Base-by-base conservation (phyloP, 2,329 filamentous ascomycete genomes). In the Aspergillus neotritici region DNA sequence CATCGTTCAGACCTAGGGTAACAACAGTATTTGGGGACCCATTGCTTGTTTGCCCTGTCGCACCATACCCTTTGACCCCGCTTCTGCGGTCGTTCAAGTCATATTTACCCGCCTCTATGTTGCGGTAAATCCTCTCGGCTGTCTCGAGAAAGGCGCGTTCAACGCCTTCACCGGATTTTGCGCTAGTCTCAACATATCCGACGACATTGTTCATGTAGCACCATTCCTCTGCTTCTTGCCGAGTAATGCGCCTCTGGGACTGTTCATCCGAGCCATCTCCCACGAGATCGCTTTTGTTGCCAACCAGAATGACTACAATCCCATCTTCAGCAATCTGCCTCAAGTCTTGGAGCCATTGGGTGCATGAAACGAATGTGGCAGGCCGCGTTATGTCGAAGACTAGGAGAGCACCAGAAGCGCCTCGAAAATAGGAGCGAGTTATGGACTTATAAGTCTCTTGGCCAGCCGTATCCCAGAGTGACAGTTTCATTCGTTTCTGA, bases 381-480 rank as follows among this genome's bases (percentile, higher is more conserved):
- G 83, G 82, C 46, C 93, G 80, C 21, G 87, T 87, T 53, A 98
- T 91, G 67, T 98, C 93, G 63, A 96, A 98, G 49, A 98, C 93
- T 17, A 98, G 80, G 11, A 98, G 76, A 4, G 83, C 83, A 28
- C 83, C 83, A 0, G 77, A 81, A 31, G 83, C 83, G 57, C 89
- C 90, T 41, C 90, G 84, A 69, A 95, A 95, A 71, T 96, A 96
- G 49, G 86, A 93, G 42, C 91, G 78, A 7, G 91, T 97, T 46
- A 97, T 93, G 34, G 86, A 91, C 67, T 96, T 96, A 75, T 97
- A 97, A 10, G 89, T 95, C 72, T 97, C 91, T 67, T 97, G 91
- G 17, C 91, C 91, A 12, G 91, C 91, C 1, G 91, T 97, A 63
- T 96, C 91, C 91, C 91, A 97, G 9, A 97, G 75, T 34, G 83